Evolutionary conservation across 305 asterid genomes (phyloP).

Genomic region (Withania somnifera): DNA sequence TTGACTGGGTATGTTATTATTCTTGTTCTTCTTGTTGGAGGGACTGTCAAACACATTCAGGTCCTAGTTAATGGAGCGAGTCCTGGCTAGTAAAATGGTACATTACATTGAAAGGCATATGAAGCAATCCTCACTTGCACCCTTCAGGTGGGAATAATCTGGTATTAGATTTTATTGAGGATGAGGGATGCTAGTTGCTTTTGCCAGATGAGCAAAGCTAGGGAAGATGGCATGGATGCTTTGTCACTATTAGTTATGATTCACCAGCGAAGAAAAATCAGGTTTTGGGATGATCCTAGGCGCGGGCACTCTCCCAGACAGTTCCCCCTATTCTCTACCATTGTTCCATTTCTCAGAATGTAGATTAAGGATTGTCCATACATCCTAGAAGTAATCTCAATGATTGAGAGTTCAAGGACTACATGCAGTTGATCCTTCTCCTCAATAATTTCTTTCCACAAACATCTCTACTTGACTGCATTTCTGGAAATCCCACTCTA

Average conservation of each 20-base stretch:
- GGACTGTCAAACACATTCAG: not conserved
- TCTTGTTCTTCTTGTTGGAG: not conserved
- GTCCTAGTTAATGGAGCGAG: not conserved
- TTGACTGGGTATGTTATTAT: not conserved
- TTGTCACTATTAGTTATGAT: not conserved
- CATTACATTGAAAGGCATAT: not conserved
- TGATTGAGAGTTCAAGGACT: not conserved
- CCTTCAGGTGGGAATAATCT: not conserved
- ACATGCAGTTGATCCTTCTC: not conserved
- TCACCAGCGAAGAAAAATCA: not conserved
- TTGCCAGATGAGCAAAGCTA: not conserved
- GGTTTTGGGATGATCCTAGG: not conserved
- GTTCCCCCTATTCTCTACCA: not conserved
- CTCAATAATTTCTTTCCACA: not conserved
- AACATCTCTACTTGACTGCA: not conserved
- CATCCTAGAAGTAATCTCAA: not conserved
- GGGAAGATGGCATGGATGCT: not conserved
- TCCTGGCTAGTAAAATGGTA: not conserved
- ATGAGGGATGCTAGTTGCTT: not conserved
- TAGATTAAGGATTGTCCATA: not conserved
- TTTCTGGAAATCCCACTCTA: not conserved
- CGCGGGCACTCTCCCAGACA: not conserved
- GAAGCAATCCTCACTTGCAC: not conserved
- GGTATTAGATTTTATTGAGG: not conserved
- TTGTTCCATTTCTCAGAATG: not conserved